Conservation (phyloP, 2,329 filamentous ascomycete species). For the Coniella vitis region DNA sequence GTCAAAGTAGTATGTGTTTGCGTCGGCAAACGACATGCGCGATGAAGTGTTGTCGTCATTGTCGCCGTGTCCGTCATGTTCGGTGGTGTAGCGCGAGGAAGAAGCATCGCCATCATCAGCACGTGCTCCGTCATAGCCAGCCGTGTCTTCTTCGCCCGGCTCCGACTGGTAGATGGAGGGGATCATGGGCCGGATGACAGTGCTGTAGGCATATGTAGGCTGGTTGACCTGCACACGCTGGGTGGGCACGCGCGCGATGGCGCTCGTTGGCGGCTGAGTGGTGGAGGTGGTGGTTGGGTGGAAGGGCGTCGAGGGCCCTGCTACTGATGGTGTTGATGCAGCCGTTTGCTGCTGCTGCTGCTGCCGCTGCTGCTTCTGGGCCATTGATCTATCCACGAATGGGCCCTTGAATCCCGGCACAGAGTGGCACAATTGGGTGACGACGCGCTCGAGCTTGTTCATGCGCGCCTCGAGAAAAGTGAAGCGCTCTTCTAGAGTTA, state of each 20-base stretch:
- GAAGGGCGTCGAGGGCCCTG: no score
- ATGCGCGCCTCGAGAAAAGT: constrained; percentile 44
- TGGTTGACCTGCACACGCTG: constrained; percentile 12
- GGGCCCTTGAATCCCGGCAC: constrained; percentile 32
- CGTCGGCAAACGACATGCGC: constrained; percentile 39
- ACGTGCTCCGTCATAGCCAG: no score
- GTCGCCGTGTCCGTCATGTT: constrained; percentile 26
- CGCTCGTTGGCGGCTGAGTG: constrained; percentile 3
- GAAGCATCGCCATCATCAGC: background rate
- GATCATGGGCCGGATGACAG: constrained; percentile 23
- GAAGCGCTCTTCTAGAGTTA: constrained; percentile 47
- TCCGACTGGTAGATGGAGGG: constrained; percentile 25
- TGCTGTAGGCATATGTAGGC: constrained; percentile 22
- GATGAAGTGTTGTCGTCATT: constrained; percentile 24
- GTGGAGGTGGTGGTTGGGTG: no score
- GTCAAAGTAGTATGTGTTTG: constrained; percentile 35
- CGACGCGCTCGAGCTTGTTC: constrained; percentile 45
- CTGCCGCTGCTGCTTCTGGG: background rate
- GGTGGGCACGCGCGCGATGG: constrained; percentile 8
- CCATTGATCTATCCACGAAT: constrained; percentile 22
- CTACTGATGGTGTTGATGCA: no score
- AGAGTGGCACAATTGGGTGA: constrained; percentile 42
- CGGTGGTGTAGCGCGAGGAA: constrained; percentile 18
- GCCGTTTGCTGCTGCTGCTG: constrained; percentile 18
- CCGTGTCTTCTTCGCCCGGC: no score